Percentiles rank a stretch among this genome's conserved stretches.
Evolutionary conservation across 2,329 filamentous ascomycete genomes (phyloP).

Genomic region (Hypocreales sp.): DNA sequence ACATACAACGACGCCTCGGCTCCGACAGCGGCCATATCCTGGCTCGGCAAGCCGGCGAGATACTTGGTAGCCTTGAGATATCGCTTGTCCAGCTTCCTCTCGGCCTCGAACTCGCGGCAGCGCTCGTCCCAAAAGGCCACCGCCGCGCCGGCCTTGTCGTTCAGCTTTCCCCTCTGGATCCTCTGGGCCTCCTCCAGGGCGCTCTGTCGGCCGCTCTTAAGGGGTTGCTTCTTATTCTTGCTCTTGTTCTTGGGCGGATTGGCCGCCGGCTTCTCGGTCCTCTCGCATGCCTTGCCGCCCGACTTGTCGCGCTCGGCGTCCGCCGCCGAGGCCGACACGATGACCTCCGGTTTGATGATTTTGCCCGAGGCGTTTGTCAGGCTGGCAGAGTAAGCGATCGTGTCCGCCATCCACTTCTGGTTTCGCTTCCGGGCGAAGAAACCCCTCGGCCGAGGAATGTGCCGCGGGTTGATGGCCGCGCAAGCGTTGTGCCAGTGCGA

Average conservation of each 20-base stretch:
- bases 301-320: neutral
- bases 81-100: conserved; percentile 21
- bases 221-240: conserved; percentile 3
- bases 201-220: conserved; percentile 18
- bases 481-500: conserved; percentile 49
- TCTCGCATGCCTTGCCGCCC: neutral
- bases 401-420: conserved; percentile 52
- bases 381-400: conserved; percentile 53
- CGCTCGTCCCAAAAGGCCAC: conserved; percentile 4
- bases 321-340: conserved; percentile 24
- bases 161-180: conserved; percentile 16
- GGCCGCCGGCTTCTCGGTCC: conserved; percentile 5
- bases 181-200: conserved; percentile 17
- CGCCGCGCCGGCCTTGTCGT: conserved; percentile 1
- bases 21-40: conserved; percentile 12
- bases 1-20: conserved; percentile 17
- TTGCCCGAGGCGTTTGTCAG: conserved; percentile 50
- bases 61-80: conserved; percentile 33
- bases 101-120: conserved; percentile 28
- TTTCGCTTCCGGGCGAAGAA: conserved; percentile 28
- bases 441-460: conserved; percentile 3
- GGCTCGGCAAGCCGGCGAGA: conserved; percentile 21
- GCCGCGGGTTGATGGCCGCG: conserved; percentile 27
- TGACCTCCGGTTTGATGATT: conserved; percentile 45
- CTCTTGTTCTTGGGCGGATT: conserved; percentile 5